Conservation (phyloP, 225 moss, liverwort and hornwort species). For the Marchantia polymorpha region DNA sequence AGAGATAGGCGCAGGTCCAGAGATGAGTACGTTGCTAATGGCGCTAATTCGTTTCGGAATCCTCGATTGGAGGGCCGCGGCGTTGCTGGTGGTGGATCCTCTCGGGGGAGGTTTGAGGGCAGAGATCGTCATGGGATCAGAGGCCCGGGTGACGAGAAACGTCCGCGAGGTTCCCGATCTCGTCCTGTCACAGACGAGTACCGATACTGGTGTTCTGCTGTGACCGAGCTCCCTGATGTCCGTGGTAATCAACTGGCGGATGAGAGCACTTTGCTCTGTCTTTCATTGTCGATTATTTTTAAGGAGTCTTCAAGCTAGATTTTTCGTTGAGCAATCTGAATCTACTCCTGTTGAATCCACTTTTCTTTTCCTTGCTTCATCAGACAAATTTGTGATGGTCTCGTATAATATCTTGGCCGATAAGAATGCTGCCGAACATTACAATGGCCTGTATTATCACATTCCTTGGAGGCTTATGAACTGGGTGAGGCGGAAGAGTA, state of each 20-base stretch:
- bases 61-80: not conserved
- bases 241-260: slow-evolving; percentile 36
- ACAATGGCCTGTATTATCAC: slow-evolving; percentile 64
- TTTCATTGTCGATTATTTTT: too few relatives aligned
- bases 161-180: slow-evolving; percentile 14
- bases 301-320: not conserved
- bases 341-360: not conserved
- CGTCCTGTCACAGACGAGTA: slow-evolving; percentile 45
- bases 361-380: not conserved
- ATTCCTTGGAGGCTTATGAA: slow-evolving; percentile 58
- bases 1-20: slow-evolving; percentile 10
- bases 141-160: not conserved
- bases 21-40: not conserved
- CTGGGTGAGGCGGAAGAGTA: slow-evolving; percentile 76
- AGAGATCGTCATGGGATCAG: not conserved
- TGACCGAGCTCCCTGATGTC: slow-evolving; percentile 41
- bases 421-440: slow-evolving; percentile 61
- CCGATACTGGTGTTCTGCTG: slow-evolving; percentile 67
- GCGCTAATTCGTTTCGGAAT: not conserved
- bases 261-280: not conserved
- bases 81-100: slow-evolving; percentile 8
- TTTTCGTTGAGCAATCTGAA: not conserved
- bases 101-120: slow-evolving; percentile 6
- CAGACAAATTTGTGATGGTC: slow-evolving; percentile 75
- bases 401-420: slow-evolving; percentile 93